Conservation (phyloP, 2,329 filamentous ascomycete genomes). For the Exophiala calicioides region DNA sequence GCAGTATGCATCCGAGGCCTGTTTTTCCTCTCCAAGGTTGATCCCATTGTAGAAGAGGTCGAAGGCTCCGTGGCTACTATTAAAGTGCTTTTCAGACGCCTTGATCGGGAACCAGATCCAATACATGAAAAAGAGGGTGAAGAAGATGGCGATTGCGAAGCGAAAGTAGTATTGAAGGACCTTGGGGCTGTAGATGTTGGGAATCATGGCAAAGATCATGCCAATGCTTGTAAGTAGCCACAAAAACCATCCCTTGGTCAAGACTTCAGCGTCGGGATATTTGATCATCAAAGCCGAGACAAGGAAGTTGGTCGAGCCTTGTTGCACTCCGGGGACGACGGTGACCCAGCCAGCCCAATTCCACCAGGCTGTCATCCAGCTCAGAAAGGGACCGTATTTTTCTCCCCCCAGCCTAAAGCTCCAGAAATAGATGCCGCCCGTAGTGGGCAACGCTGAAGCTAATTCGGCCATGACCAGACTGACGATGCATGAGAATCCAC, state of each 20-base stretch:
- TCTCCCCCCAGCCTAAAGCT: constrained; percentile 40
- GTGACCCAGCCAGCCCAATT: constrained; percentile 42
- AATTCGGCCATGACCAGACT: constrained; percentile 43
- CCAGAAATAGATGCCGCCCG: constrained; percentile 46
- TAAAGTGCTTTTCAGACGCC: constrained; percentile 38
- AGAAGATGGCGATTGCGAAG: constrained; percentile 42
- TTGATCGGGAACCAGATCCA: constrained; percentile 45
- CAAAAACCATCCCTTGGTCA: constrained; percentile 41
- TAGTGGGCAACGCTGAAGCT: constrained; percentile 40
- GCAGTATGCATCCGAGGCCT: constrained; percentile 41
- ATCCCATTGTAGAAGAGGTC: constrained; percentile 44
- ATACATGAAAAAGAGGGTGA: constrained; percentile 39
- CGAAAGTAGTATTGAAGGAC: constrained; percentile 42
- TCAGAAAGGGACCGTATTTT: constrained; percentile 41
- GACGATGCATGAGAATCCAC: constrained; percentile 39
- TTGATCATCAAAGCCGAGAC: constrained; percentile 43
- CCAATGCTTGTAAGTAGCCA: constrained; percentile 42
- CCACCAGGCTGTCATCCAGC: constrained; percentile 47
- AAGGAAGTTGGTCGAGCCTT: constrained; percentile 44
- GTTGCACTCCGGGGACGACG: constrained; percentile 44
- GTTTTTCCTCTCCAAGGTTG: constrained; percentile 37
- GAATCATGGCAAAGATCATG: constrained; percentile 41
- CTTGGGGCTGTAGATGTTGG: constrained; percentile 39
- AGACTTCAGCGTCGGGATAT: constrained; percentile 38
- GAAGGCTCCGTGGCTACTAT: constrained; percentile 38